Conservation (phyloP, 2,329 filamentous ascomycete species). For the Colletotrichum sp. region DNA sequence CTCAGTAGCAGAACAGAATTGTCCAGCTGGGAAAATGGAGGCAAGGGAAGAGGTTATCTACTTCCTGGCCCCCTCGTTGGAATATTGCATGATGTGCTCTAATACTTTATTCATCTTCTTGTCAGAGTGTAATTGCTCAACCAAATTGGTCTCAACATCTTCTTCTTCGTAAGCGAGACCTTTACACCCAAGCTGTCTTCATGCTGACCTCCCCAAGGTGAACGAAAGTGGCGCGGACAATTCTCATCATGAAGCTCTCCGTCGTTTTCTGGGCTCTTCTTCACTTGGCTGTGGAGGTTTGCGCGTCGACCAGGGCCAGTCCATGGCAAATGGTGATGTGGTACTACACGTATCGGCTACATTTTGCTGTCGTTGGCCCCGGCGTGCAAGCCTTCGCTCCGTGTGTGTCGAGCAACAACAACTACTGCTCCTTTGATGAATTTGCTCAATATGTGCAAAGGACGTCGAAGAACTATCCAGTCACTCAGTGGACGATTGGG, state of each 20-base stretch:
- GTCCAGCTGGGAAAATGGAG: fast-evolving
- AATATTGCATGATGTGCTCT: not conserved
- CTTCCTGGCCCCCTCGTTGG: fast-evolving
- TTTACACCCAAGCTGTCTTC: not conserved
- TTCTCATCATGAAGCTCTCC: not conserved
- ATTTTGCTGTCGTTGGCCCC: not conserved
- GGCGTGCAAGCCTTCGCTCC: not conserved
- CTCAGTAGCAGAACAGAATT: not conserved
- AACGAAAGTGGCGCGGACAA: not conserved
- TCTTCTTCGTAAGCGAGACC: not conserved
- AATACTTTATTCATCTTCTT: not conserved
- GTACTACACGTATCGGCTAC: not conserved
- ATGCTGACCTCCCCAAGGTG: not conserved
- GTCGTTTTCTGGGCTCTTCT: not conserved
- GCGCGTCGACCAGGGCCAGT: not conserved
- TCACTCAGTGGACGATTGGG: not conserved
- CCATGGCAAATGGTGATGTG: not conserved
- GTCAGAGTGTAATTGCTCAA: not conserved
- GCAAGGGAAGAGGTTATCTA: not conserved
- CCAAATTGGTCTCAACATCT: fast-evolving
- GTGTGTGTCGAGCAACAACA: fast-evolving
- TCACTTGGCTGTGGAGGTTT: not conserved
- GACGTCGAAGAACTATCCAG: not conserved
- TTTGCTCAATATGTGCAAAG: not conserved
- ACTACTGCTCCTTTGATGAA: not conserved